Evolutionary conservation across 768 basidiomycete species (phyloP).

Genomic region (Hygrocybe coccinea): DNA sequence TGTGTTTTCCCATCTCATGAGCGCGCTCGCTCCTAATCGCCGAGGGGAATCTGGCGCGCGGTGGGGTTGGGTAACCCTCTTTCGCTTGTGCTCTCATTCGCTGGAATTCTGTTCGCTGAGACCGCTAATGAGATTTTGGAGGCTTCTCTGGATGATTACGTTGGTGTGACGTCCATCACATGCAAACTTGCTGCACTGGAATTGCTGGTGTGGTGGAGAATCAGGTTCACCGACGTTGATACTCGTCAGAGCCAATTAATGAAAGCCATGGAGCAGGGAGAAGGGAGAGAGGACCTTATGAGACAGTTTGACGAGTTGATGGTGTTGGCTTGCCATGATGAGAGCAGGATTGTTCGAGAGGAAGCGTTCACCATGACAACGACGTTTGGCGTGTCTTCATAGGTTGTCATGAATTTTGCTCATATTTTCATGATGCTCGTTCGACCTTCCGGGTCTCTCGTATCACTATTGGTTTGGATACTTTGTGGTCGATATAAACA

Average conservation of each 20-base stretch:
- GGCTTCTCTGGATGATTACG: constrained; percentile 11
- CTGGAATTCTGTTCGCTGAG: constrained; percentile 14
- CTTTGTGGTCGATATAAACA: no score
- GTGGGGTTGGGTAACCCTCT: constrained; percentile 14
- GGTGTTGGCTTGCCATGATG: constrained; percentile 8
- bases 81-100: constrained; percentile 16
- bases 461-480: no score
- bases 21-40: constrained; percentile 1
- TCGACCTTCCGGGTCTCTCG: no score
- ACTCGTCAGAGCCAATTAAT: no score
- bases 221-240: constrained; percentile 4
- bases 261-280: constrained; percentile 10
- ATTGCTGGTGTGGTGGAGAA: constrained; percentile 15
- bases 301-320: constrained; percentile 11
- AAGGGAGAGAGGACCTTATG: constrained; percentile 14
- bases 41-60: not conserved
- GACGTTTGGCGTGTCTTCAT: no score
- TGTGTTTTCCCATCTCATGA: not conserved
- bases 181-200: constrained; percentile 11
- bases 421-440: no score
- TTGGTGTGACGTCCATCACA: constrained; percentile 6
- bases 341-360: constrained; percentile 1
- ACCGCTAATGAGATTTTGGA: constrained; percentile 13
- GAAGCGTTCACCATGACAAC: not conserved
- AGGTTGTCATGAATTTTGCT: no score